These are phyloP conservation scores for Skeletonema marinoi DNA, from an alignment of 108 stramenopile species.

Conservation along the genomic window DNA sequence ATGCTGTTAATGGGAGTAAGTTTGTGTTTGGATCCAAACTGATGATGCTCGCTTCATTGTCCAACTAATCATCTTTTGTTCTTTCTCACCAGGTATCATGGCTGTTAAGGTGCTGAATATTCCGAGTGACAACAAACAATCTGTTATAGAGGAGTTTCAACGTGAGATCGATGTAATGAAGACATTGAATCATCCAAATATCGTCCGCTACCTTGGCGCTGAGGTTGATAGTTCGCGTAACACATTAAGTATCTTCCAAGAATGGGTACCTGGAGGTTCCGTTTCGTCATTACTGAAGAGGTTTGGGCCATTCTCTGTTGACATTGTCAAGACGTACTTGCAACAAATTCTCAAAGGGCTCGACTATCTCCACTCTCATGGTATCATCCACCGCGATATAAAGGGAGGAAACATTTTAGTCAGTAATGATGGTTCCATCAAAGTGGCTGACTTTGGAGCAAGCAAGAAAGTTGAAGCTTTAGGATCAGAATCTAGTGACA, in stretches of 20 bases:
- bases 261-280: slow-evolving; percentile 96
- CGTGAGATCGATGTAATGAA: slow-evolving; percentile 90
- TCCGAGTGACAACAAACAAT: slow-evolving; percentile 42
- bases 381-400: slow-evolving; percentile 95
- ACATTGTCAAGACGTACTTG: slow-evolving; percentile 80
- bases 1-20: slow-evolving; percentile 80
- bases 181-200: slow-evolving; percentile 87
- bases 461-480: slow-evolving; percentile 65
- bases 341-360: slow-evolving; percentile 90
- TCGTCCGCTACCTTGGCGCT: slow-evolving; percentile 94
- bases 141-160: slow-evolving; percentile 62
- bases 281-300: slow-evolving; percentile 76
- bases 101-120: slow-evolving; percentile 36
- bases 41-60: neutral
- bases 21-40: slow-evolving; percentile 2
- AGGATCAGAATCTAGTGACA: slow-evolving; percentile 43
- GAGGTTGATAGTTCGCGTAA: slow-evolving; percentile 71
- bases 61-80: slow-evolving; percentile 19
- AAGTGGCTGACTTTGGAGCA: slow-evolving; percentile 94
- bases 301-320: slow-evolving; percentile 87
- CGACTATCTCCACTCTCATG: slow-evolving; percentile 86
- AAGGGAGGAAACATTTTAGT: slow-evolving; percentile 96
- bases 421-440: slow-evolving; percentile 89
- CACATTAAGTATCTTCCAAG: slow-evolving; percentile 93
- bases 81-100: slow-evolving; percentile 19